Evolutionary conservation across 257 asterid genomes (phyloP), one percentile per base, ranked within the genome.

Genomic region (Solanum peruvianum): DNA sequence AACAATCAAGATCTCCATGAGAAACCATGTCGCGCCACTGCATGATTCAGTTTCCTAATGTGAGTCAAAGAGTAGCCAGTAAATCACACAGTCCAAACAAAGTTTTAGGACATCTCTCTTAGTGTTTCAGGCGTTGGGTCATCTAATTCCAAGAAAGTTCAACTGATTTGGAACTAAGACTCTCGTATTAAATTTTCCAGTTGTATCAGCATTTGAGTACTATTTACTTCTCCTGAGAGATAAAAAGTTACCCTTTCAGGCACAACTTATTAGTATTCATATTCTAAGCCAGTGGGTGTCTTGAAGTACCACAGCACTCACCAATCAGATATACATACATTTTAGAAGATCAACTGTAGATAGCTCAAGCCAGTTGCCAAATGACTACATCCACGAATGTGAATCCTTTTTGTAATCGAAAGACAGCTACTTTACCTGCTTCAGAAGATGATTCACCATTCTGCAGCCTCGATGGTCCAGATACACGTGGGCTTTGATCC

Each of bases 401-500:
- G 27, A 67, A 8, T 71, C 45, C 49, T 62, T 70, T 73, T 41
- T 42, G 83, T 76, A 41, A 44, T 25, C 15, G 64, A 5, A 80
- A 80, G 85, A 47, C 69, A 80, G 56, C 11, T 60, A 86, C 27
- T 89, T 81, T 93, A 97, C 99, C 99, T 66, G 95, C 94, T 86
- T 95, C 99, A 45, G 96, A 91, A 3, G 98, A 95, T 0, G 99
- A 92, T 39, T 94, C 98, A 0, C 92, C 96, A 88, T 93, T 96
- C 73, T 94, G 98, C 60, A 93, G 92, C 87, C 99, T 91, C 6
- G 98, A 94, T 60, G 89, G 91, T 9, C 91, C 91, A 90, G 90
- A 97, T 58, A 94, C 92, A 58, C 92, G 91, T 7, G 98, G 97
- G 82, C 97, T 97, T 90, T 92, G 98, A 69, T 96, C 98, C 91